phyloP scores from a whole-genome alignment of 148 eudicot genomes.

The Agrostemma githago region DNA sequence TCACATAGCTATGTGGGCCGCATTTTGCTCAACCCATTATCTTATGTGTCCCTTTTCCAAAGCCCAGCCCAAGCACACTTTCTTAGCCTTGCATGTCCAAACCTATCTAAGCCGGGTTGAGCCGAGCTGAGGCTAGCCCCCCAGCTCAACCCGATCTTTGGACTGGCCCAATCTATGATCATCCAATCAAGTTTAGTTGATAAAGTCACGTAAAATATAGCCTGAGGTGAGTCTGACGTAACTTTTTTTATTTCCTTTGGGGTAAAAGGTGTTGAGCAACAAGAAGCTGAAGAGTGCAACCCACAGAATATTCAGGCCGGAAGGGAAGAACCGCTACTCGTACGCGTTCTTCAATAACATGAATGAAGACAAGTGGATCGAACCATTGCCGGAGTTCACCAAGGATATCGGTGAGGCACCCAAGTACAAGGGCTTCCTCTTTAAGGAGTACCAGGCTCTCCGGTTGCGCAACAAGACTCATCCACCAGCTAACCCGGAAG shows the following conservation, averaged over 20 bases:
- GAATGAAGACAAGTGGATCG: slow-evolving; percentile 8
- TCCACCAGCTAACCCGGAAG: slow-evolving; percentile 14
- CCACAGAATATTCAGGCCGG: slow-evolving; percentile 13
- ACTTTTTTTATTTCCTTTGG: not conserved
- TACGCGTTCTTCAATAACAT: slow-evolving; percentile 9
- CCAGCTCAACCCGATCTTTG: too few relatives aligned
- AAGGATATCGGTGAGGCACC: slow-evolving; percentile 3
- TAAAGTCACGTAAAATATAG: too few relatives aligned
- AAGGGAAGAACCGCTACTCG: slow-evolving; percentile 10
- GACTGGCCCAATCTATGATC: too few relatives aligned
- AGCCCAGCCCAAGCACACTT: too few relatives aligned
- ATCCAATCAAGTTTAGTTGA: too few relatives aligned
- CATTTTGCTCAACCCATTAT: too few relatives aligned
- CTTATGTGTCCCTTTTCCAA: too few relatives aligned
- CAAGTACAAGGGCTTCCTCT: slow-evolving; percentile 10
- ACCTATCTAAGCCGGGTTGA: too few relatives aligned
- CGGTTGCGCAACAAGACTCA: slow-evolving; percentile 11
- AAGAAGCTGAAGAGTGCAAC: slow-evolving; percentile 15
- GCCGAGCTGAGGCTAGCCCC: too few relatives aligned
- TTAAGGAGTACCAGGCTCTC: slow-evolving; percentile 11
- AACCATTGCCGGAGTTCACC: slow-evolving; percentile 14
- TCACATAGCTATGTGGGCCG: too few relatives aligned
- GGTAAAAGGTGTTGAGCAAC: slow-evolving; percentile 12
- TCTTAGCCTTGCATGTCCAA: too few relatives aligned
- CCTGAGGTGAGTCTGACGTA: too few relatives aligned